Conservation (phyloP, 129 eudicot genomes). For the Flaveria brownii region DNA sequence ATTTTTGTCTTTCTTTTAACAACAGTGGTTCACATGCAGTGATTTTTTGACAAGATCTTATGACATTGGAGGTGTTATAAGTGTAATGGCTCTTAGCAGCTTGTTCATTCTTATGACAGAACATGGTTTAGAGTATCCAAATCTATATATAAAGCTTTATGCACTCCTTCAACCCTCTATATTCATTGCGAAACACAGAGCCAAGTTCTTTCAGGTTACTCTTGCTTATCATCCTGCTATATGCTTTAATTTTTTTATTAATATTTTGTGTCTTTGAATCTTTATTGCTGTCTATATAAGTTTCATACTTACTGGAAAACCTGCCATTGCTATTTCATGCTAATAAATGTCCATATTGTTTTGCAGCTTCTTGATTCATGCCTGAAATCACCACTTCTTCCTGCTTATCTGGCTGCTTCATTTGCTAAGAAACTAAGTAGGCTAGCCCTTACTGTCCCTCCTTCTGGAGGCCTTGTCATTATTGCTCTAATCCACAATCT, state of each 20-base stretch:
- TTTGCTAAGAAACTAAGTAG: constrained; percentile 92
- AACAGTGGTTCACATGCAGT: constrained; percentile 55
- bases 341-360: constrained; percentile 15
- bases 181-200: constrained; percentile 89
- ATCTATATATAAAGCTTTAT: constrained; percentile 82
- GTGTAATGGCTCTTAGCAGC: constrained; percentile 97
- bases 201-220: constrained; percentile 79
- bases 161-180: constrained; percentile 80
- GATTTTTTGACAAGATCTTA: constrained; percentile 93
- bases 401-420: constrained; percentile 90
- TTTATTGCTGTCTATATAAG: neutral
- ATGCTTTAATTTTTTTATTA: neutral
- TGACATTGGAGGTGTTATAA: constrained; percentile 93
- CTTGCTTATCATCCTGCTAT: neutral
- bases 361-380: constrained; percentile 89
- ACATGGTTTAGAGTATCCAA: constrained; percentile 88
- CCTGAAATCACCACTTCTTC: constrained; percentile 92
- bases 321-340: neutral
- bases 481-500: constrained; percentile 86
- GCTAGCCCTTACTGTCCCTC: constrained; percentile 72
- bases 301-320: neutral
- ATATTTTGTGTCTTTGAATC: neutral
- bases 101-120: constrained; percentile 82
- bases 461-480: constrained; percentile 77
- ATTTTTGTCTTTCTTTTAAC: neutral